These are phyloP conservation scores for Sporothrix euskadiensis DNA, from an alignment of 2,329 filamentous ascomycete species.

Conservation along the genomic window DNA sequence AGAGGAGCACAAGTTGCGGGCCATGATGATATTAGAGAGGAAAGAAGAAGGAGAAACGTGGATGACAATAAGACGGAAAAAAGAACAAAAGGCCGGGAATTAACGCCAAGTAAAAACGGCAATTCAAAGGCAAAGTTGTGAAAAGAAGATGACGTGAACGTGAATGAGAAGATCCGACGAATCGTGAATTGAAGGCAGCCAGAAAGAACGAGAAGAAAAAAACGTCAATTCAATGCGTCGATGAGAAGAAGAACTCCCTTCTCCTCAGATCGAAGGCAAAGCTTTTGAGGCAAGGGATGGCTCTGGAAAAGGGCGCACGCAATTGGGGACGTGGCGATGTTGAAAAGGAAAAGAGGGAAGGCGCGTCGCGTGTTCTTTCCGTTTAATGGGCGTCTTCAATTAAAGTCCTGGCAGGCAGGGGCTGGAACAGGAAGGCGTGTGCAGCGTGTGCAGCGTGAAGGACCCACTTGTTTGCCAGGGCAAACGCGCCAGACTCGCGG, in stretches of 20 bases:
- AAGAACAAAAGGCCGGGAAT: background rate
- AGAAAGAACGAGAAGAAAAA: background rate
- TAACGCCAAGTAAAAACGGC: background rate
- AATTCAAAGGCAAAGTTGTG: constrained; percentile 6
- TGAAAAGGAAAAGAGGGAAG: background rate
- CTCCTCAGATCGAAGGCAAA: background rate
- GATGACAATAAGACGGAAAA: background rate
- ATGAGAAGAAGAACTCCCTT: too few relatives aligned
- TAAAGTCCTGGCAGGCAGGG: constrained; percentile 15
- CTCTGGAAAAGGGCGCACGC: background rate
- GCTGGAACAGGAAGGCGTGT: background rate
- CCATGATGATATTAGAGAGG: constrained; percentile 11
- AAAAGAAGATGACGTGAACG: constrained; percentile 9
- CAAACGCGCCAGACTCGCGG: constrained; percentile 21
- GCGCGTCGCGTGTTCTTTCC: constrained; percentile 24
- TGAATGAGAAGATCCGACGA: background rate
- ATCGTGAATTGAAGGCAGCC: background rate
- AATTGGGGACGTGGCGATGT: constrained; percentile 5
- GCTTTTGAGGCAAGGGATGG: background rate
- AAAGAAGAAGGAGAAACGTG: background rate
- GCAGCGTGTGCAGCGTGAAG: background rate
- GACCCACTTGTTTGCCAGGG: background rate
- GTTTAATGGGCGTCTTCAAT: background rate
- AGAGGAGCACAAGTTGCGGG: constrained; percentile 21
- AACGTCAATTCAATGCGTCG: too few relatives aligned